Evolutionary conservation across 164 flowering plant genomes (phyloP).

Genomic region (Amborella trichopoda): DNA sequence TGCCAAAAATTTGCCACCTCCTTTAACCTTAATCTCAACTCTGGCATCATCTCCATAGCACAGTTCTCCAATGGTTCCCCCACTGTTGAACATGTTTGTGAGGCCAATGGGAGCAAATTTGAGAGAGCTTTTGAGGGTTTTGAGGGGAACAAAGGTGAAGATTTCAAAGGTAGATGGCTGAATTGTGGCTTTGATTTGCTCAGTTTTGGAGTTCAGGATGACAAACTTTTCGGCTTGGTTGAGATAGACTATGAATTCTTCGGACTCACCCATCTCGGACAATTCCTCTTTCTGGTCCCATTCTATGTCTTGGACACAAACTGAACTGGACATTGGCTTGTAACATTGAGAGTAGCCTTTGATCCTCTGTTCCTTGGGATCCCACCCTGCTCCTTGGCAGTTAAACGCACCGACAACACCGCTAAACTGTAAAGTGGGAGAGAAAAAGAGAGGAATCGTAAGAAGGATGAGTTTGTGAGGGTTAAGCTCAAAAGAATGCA

Average conservation of each 20-base stretch:
- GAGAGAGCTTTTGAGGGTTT: constrained; percentile 13
- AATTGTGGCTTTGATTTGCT: constrained; percentile 26
- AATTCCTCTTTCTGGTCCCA: constrained; percentile 57
- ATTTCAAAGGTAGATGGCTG: constrained; percentile 68
- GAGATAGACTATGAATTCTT: constrained; percentile 47
- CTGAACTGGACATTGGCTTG: constrained; percentile 40
- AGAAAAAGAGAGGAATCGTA: too few species aligned
- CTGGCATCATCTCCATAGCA: constrained; percentile 14
- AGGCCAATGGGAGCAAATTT: constrained; percentile 72
- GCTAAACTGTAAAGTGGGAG: constrained; percentile 42
- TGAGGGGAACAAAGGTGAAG: constrained; percentile 58
- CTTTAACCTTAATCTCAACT: constrained; percentile 44
- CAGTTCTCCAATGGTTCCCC: constrained; percentile 44
- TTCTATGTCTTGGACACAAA: constrained; percentile 54
- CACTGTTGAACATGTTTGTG: constrained; percentile 64
- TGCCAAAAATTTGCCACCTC: constrained; percentile 61
- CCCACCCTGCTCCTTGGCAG: constrained; percentile 95
- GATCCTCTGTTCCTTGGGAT: constrained; percentile 50
- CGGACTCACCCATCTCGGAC: constrained; percentile 31
- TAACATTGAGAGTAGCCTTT: constrained; percentile 60
- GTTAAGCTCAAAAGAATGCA: too few species aligned
- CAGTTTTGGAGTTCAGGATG: constrained; percentile 20
- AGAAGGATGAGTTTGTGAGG: too few species aligned
- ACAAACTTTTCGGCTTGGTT: constrained; percentile 35
- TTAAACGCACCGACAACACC: constrained; percentile 90